Conservation (phyloP, 768 basidiomycete species). For the Podaxis sp. region DNA sequence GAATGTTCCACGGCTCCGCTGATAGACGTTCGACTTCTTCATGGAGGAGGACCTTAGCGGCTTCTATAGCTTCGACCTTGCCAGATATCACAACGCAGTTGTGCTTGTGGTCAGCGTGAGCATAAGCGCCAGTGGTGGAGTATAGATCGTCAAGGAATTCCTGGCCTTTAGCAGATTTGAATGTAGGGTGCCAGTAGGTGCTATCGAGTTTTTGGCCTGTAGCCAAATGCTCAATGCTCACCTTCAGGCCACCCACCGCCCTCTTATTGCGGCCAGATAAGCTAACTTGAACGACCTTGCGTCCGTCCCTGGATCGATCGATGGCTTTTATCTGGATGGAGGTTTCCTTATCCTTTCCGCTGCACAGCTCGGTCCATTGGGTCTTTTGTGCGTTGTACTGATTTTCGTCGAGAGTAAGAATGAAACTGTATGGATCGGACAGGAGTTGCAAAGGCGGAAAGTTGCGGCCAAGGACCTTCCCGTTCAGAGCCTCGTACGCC, state of each 20-base stretch:
- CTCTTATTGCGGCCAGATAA: slow-evolving; percentile 53
- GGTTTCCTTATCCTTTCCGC: slow-evolving; percentile 30
- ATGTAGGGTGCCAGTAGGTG: slow-evolving; percentile 49
- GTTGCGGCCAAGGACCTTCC: slow-evolving; percentile 27
- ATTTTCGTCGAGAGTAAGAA: slow-evolving; percentile 42
- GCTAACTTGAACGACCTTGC: slow-evolving; percentile 34
- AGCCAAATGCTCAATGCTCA: slow-evolving; percentile 54
- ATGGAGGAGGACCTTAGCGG: slow-evolving; percentile 44
- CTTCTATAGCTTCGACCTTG: slow-evolving; percentile 33
- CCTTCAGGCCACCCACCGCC: slow-evolving; percentile 56
- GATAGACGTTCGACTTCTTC: slow-evolving; percentile 48
- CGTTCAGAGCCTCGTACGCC: slow-evolving; percentile 35
- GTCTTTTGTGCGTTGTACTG: slow-evolving; percentile 52
- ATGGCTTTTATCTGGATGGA: slow-evolving; percentile 27
- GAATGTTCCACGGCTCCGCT: slow-evolving; percentile 39
- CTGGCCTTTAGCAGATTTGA: slow-evolving; percentile 29
- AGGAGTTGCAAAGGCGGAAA: slow-evolving; percentile 39
- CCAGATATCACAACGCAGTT: slow-evolving; percentile 49
- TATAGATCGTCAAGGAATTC: slow-evolving; percentile 35
- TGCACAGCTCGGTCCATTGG: slow-evolving; percentile 46
- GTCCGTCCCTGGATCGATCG: slow-evolving; percentile 23
- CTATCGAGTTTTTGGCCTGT: slow-evolving; percentile 46
- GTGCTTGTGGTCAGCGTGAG: slow-evolving; percentile 46
- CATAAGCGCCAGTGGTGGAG: slow-evolving; percentile 36
- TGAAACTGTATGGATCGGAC: slow-evolving; percentile 51